Conservation (phyloP, 768 basidiomycete genomes). For the Pleurotus citrinopileatus region DNA sequence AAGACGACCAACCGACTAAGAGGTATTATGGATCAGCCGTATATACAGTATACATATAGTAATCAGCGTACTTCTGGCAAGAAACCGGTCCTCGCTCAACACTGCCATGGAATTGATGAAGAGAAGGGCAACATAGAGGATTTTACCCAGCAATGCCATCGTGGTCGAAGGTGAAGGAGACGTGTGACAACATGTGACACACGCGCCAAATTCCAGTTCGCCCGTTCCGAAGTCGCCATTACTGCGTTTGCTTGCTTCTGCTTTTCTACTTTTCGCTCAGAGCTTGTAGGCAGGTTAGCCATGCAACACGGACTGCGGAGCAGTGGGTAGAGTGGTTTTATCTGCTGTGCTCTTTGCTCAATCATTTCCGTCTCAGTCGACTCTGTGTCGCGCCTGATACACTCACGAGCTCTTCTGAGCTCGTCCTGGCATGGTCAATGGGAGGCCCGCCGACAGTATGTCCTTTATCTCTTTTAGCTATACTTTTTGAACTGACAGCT, state of each 20-base stretch:
- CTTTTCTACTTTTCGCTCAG: no score
- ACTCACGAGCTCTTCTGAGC: background rate
- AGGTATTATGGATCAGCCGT: slow-evolving; percentile 18
- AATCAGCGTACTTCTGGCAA: slow-evolving; percentile 74
- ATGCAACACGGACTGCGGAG: slow-evolving; percentile 22
- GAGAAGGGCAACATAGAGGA: slow-evolving; percentile 84
- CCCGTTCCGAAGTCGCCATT: background rate
- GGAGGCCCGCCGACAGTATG: slow-evolving; percentile 45
- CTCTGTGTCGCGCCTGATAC: slow-evolving; percentile 6
- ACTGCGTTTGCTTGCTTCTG: no score
- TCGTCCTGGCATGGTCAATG: slow-evolving; percentile 26
- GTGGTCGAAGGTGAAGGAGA: background rate
- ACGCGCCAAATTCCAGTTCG: background rate
- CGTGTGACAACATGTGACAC: slow-evolving; percentile 13
- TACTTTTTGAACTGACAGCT: background rate
- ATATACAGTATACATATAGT: slow-evolving; percentile 2
- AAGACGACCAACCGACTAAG: slow-evolving; percentile 87
- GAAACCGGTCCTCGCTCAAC: slow-evolving; percentile 93
- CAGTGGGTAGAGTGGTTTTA: no score
- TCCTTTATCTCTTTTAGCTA: background rate
- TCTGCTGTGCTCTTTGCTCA: no score
- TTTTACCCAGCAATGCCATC: slow-evolving; percentile 63
- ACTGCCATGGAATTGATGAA: slow-evolving; percentile 94
- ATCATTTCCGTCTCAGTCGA: slow-evolving; percentile 10
- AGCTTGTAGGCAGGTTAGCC: no score